phyloP scores from a whole-genome alignment of 169 alveolate genomes.

The Theileria parva region DNA sequence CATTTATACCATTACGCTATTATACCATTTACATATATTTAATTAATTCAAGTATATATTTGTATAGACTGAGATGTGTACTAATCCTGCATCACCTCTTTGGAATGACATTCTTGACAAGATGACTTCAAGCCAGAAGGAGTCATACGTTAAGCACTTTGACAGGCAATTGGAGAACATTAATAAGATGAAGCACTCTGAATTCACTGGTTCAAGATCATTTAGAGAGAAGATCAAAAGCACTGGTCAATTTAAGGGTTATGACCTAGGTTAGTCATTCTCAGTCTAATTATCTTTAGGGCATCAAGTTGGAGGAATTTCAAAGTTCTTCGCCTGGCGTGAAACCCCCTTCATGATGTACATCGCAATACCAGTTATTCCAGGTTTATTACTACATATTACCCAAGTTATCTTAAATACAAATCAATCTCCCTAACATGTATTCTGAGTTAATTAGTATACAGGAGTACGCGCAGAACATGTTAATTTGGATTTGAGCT shows the following conservation, averaged over 20 bases:
- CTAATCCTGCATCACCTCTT: conserved; percentile 57
- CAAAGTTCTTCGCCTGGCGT: conserved; percentile 38
- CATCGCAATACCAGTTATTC: conserved; percentile 60
- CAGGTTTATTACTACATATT: conserved; percentile 26
- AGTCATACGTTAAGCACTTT: conserved; percentile 60
- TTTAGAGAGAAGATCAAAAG: conserved; percentile 55
- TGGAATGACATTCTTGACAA: conserved; percentile 62
- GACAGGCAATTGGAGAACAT: conserved; percentile 43
- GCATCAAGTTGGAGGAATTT: conserved; percentile 32
- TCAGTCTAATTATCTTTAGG: background rate
- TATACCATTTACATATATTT: background rate
- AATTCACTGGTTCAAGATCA: conserved; percentile 61
- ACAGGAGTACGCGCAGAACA: conserved; percentile 59
- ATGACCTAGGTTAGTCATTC: conserved; percentile 50
- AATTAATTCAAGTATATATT: background rate
- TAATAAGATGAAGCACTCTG: conserved; percentile 39
- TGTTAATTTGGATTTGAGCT: conserved; percentile 37
- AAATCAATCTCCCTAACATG: too few species aligned
- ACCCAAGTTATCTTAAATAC: too few species aligned
- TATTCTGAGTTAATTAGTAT: background rate
- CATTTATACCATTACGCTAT: background rate
- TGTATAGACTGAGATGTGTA: conserved; percentile 38
- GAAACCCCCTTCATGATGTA: conserved; percentile 64
- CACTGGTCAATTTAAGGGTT: conserved; percentile 61
- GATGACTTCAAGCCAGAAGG: conserved; percentile 51